Evolutionary conservation across 257 asterid species (phyloP), one percentile per base, ranked within the genome.

Genomic region (Sherardia arvensis): DNA sequence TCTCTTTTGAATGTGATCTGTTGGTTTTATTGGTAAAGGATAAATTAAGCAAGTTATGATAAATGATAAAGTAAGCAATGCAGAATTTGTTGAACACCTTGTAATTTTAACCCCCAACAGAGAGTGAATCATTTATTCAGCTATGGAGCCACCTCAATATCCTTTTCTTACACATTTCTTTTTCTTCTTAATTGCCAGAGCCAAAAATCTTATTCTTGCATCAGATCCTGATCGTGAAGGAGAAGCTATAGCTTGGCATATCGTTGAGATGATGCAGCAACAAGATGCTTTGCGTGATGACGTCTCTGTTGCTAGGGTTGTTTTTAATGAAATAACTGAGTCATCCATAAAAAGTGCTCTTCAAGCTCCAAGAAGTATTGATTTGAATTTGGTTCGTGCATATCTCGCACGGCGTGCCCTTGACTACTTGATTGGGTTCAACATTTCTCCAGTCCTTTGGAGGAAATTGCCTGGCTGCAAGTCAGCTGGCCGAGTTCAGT

Each of bases 171-270:
- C 71, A 78, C 68, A 56, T 69, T 48, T 72, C 53, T 69, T 64
- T 72, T 36, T 78, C 83, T 43, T 43, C 51, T 14, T 43, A 60
- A 74, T 77, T 65, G 53, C 61, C 95, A 92, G 97, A 68, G 96
- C 94, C 72, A 71, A 89, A 76, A 87, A 78, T 85, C 92, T 92
- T 69, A 68, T 92, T 80, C 97, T 89, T 71, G 99, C 99, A 61
- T 89, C 96, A 18, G 99, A 92, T 73, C 97, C 99, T 77, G 99
- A 92, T 61, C 95, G 97, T 30, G 97, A 89, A 82, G 96, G 97
- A 69, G 96, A 89, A 71, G 97, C 97, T n/a, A 89, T 92, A 74
- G 92, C 99, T 28, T 92, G 99, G 99, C 99, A 92, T 80, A 82
- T 89, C 34, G 40, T 87, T 55, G 99, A 89, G 87, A 89, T 92